Base-by-base conservation (phyloP, 352 stramenopile species). In the Phytophthora sansomeana region DNA sequence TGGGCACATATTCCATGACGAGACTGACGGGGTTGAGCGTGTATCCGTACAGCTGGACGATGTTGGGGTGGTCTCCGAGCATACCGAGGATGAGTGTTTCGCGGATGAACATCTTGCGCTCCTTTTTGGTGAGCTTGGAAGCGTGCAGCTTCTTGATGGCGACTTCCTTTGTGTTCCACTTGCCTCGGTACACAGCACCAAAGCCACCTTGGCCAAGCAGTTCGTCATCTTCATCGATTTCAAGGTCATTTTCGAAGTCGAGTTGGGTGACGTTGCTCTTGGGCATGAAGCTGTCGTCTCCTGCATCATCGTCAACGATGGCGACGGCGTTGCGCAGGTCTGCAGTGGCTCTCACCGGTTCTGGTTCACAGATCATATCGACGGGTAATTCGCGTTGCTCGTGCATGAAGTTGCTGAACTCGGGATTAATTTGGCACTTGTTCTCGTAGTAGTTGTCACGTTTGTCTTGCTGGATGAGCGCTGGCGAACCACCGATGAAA, bases 61-160 rank as follows among this genome's bases (percentile, higher is more conserved):
- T 74, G 17, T 81, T 78, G n/a, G 69, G 69, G 54, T 81, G 69
- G n/a, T 63, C 56, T 10, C 73, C 73, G 0, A 81, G 69, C 58
- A 71, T 54, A 3, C 65, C 73, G 33, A 81, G 66, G 35, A 81
- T 67, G 6, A 70, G 36, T 6, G 62, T 71, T 42, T 81, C 69
- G 4, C 70, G 70, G 7, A 74, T 63, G 43, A 78, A 77, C 69
- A 76, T 74, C n/a, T 63, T 63, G 11, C 62, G 53, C 0, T 81
- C 73, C 29, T 75, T 77, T 43, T 75, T 78, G 30, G 69, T 62
- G 43, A 78, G 66, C 41, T 69, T 63, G 32, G 60, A 7, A n/a
- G 48, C 48, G 39, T 81, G 74, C 1, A 81, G 67, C 51, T 77
- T 76, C 63, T 81, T 81, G 58, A 81, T 54, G 9, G 74, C 74